phyloP scores from a whole-genome alignment of 768 basidiomycete species.

The Thelephora ganbajun region DNA sequence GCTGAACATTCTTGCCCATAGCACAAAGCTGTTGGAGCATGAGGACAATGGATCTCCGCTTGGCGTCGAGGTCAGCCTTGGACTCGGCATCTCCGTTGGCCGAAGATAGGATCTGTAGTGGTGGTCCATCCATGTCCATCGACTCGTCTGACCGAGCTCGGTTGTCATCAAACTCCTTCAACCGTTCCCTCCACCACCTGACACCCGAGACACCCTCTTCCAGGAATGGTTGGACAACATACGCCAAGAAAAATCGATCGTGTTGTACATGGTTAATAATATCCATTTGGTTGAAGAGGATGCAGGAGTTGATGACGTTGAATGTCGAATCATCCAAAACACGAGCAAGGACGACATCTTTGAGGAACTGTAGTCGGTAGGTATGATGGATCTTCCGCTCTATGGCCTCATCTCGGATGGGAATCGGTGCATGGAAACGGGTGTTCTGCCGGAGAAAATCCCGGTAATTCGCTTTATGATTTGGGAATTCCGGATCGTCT shows the following conservation, averaged over 20 bases:
- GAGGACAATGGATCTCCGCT: conserved; percentile 65
- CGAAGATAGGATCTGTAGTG: no score
- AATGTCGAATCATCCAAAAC: conserved; percentile 93
- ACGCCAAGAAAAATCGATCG: conserved; percentile 60
- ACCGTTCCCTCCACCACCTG: conserved; percentile 8
- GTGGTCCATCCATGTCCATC: conserved; percentile 16
- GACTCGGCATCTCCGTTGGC: not conserved
- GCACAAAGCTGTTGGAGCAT: conserved; percentile 86
- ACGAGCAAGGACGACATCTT: conserved; percentile 94
- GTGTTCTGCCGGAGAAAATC: conserved; percentile 76
- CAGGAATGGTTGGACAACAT: conserved; percentile 66
- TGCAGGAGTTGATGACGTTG: conserved; percentile 91
- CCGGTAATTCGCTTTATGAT: conserved; percentile 94
- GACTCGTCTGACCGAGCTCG: conserved; percentile 11
- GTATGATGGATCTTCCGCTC: conserved; percentile 92
- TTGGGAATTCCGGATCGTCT: conserved; percentile 97
- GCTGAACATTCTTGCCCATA: conserved; percentile 95
- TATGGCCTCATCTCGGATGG: conserved; percentile 60
- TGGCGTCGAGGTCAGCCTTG: conserved; percentile 27
- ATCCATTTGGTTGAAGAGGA: conserved; percentile 98
- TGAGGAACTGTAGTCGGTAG: conserved; percentile 92
- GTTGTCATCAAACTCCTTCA: conserved; percentile 12
- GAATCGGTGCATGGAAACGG: conserved; percentile 83
- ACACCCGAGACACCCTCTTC: conserved; percentile 40
- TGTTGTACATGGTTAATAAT: conserved; percentile 84